Conservation (phyloP, 2,329 filamentous ascomycete genomes). For the Nothopassalora personata region DNA sequence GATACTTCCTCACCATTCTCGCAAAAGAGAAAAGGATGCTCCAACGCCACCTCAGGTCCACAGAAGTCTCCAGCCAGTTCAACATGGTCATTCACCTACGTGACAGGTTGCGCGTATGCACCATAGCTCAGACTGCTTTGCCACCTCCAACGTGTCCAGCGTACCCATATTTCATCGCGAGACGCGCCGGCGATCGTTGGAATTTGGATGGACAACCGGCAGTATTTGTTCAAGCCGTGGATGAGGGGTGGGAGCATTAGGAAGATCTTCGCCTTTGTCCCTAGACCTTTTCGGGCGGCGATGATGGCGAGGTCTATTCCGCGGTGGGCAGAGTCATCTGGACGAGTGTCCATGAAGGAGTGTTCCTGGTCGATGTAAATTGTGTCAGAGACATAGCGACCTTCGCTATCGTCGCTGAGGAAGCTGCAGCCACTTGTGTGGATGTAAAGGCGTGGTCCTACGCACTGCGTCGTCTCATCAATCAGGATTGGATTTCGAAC, state of each 20-base stretch:
- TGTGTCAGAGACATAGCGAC: slow-evolving; percentile 33
- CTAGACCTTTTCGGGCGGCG: slow-evolving; percentile 32
- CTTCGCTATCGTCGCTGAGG: slow-evolving; percentile 35
- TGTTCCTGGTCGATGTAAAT: slow-evolving; percentile 40
- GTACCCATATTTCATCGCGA: slow-evolving; percentile 44
- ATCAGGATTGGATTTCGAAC: too few species aligned
- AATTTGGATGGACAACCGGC: slow-evolving; percentile 43
- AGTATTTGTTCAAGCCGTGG: slow-evolving; percentile 39
- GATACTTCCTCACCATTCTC: slow-evolving; percentile 40
- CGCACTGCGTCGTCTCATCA: too few species aligned
- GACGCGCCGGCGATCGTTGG: slow-evolving; percentile 45
- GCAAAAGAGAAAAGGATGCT: slow-evolving; percentile 45
- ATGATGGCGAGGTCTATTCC: slow-evolving; percentile 43
- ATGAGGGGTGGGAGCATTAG: slow-evolving; percentile 46
- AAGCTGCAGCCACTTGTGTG: slow-evolving; percentile 44
- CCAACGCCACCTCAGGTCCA: slow-evolving; percentile 26
- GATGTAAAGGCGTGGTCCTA: too few species aligned
- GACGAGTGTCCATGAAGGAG: slow-evolving; percentile 37
- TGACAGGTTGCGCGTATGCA: slow-evolving; percentile 46
- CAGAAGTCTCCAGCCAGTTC: slow-evolving; percentile 36
- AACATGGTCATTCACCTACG: slow-evolving; percentile 39
- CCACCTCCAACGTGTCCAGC: slow-evolving; percentile 42
- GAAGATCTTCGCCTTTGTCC: slow-evolving; percentile 38
- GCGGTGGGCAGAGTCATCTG: slow-evolving; percentile 41
- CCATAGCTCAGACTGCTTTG: slow-evolving; percentile 35